Evolutionary conservation across 1,284 basidiomycete species (phyloP), one percentile per base, ranked within the genome.

Genomic region (Rhodotorula sp.): DNA sequence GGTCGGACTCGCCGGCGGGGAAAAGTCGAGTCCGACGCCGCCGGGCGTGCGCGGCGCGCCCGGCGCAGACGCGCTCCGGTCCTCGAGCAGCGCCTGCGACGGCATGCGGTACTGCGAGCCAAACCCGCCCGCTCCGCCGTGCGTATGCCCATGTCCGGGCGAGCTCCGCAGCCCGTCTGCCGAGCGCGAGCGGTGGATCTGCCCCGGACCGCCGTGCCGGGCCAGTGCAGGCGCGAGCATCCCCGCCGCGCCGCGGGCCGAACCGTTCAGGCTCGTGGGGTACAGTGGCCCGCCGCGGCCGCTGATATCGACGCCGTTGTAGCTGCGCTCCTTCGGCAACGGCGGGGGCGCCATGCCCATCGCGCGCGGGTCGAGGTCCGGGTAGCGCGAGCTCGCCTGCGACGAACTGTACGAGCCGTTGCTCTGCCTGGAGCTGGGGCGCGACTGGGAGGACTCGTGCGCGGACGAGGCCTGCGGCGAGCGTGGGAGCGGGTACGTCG

Each of bases 121-220:
- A 29, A 32, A 36, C n/a, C n/a, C 25, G 22, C 19, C n/a, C 21
- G 36, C 41, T 13, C 39, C 21, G 61, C 50, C 46, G 32, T 46
- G 46, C 19, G 70, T 22, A 9, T 70, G 69, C n/a, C 58, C 50
- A 27, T 17, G 4, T 12, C n/a, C n/a, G n/a, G 50, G 50, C 50
- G n/a, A 13, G n/a, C n/a, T 61, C 22, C 75, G 66, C 22, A 77
- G 53, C 0, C 70, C 76, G 36, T 78, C 77, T 22, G 77, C 77
- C 4, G 76, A 77, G 25, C 53, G 67, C 36, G 76, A 73, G 27
- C 77, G 74, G 51, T 78, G 72, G 19, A 62, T 39, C 25, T 22
- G 34, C 27, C 39, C 39, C 32, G 36, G 22, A 27, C 34, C 77
- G 73, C 51, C 74, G 72, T 27, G 75, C 64, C 54, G 69, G 29